Evolutionary conservation across 306 rosid species (phyloP), one percentile per base, ranked within the genome.

Genomic region (Trifolium repens): DNA sequence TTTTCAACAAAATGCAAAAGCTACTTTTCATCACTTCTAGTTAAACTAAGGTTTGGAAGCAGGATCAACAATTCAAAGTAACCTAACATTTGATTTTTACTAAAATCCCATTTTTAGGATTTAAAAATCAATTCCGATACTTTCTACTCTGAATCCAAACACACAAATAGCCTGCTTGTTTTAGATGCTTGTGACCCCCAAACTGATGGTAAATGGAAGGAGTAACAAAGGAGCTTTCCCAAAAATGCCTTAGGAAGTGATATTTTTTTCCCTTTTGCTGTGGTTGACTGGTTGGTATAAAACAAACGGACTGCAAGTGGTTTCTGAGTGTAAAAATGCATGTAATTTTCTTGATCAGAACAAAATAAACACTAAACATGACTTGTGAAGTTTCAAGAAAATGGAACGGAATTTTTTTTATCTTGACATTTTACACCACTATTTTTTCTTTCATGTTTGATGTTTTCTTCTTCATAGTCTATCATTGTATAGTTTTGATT

Each of bases 21-120:
- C n/a, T 57, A 57, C 35, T 24, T 57, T 57, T 57, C 13, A 57
- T 57, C 63, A 24, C n/a, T 57, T 57, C 15, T 24, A 57, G 61
- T 54, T 19, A 19, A 54, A 57, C 63, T 3, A 24, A 57, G 35
- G 63, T 57, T 57, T 57, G 35, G 14, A 22, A 24, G 32, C 63
- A 57, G 26, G 22, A 26, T 22, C 34, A 11, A 55, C 11, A 7
- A 57, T 24, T 15, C 58, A 52, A 52, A 52, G 26, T 16, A 22
- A 55, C 61, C 32, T 10, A 55, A 19, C 61, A 55, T 55, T 22
- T 22, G 4, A 2, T 54, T 54, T 7, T 54, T 19, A 54, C 13
- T 1, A 54, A 19, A 54, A 9, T 54, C 60, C 4, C 60, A 8
- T 54, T 17, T 54, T 2, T n/a, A 54, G 57, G 35, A 32, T 32